Conservation (phyloP, 805 yeast species). For the Teunomyces stri region DNA sequence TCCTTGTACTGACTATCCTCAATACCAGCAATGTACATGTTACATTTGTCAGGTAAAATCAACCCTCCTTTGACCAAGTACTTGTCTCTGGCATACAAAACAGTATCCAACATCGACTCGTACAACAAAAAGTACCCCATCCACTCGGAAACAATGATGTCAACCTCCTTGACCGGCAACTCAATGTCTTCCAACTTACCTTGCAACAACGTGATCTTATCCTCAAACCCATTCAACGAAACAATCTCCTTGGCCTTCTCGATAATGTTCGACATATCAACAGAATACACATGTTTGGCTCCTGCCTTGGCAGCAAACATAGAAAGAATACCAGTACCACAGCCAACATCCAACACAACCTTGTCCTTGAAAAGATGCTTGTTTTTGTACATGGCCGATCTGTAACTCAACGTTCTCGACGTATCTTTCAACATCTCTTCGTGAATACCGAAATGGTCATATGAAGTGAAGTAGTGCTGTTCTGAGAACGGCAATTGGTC, state of each 20-base stretch:
- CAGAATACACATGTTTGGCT: conserved; percentile 95
- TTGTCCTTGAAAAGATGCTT: conserved; percentile 87
- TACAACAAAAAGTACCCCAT: conserved; percentile 97
- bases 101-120: conserved; percentile 98
- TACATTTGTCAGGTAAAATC: conserved; percentile 91
- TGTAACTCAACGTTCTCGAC: conserved; percentile 85
- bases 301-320: conserved; percentile 99
- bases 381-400: conserved; percentile 90
- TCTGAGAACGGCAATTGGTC: conserved; percentile 64
- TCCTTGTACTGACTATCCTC: conserved; percentile 91
- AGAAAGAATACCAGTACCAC: conserved; percentile 97
- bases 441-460: conserved; percentile 96
- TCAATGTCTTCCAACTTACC: conserved; percentile 94
- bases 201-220: conserved; percentile 81
- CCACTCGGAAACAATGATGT: conserved; percentile 96
- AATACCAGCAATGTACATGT: conserved; percentile 85
- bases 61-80: conserved; percentile 82
- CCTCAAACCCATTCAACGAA: conserved; percentile 75
- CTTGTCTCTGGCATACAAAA: conserved; percentile 87
- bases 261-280: conserved; percentile 95
- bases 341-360: conserved; percentile 94
- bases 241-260: conserved; percentile 93
- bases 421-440: conserved; percentile 98
- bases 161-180: conserved; percentile 85
- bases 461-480: conserved; percentile 92